phyloP scores from a whole-genome alignment of 352 stramenopile genomes.

The Globisporangium sylvaticum region DNA sequence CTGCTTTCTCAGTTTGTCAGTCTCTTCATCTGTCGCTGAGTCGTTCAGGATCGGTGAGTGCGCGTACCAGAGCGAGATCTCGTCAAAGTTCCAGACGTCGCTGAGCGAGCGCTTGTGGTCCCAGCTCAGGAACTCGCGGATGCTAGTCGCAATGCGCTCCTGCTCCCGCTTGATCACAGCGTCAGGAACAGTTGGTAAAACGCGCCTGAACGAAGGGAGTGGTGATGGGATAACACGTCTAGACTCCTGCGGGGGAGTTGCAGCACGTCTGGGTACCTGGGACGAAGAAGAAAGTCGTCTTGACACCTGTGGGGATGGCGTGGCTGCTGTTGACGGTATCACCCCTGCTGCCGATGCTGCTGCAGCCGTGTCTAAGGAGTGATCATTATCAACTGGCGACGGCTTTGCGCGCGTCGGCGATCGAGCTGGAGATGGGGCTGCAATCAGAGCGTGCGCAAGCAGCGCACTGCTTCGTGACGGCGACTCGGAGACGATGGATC shows the following conservation, averaged over 20 bases:
- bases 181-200: neutral
- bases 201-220: neutral
- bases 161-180: conserved; percentile 16
- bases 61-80: conserved; percentile 14
- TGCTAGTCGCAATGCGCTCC: neutral
- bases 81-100: conserved; percentile 23
- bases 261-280: neutral
- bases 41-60: conserved; percentile 4
- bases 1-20: neutral
- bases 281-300: neutral
- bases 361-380: neutral
- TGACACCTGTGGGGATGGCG: neutral
- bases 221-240: neutral
- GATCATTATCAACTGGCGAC: neutral
- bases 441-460: neutral
- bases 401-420: neutral
- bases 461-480: neutral
- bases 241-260: neutral
- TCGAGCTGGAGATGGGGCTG: neutral
- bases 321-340: neutral
- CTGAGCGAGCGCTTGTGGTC: conserved; percentile 10
- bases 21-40: neutral
- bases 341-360: neutral
- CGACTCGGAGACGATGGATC: neutral
- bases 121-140: conserved; percentile 17